Conservation (phyloP, 208 protist species). For the Trypanosoma platydactyli region DNA sequence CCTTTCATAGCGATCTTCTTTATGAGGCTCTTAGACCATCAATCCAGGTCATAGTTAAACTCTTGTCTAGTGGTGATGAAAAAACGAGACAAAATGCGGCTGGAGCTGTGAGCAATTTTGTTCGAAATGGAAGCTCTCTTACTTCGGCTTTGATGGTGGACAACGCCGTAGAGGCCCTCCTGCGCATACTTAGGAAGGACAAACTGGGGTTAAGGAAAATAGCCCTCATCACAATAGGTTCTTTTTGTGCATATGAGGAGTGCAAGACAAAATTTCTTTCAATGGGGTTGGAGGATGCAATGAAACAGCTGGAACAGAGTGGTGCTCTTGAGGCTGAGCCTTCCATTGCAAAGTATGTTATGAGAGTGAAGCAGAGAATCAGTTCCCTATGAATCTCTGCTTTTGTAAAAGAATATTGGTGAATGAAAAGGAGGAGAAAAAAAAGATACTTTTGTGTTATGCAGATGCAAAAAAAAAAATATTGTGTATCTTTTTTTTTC, state of each 20-base stretch:
- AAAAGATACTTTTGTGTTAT: background rate
- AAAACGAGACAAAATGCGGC: slow-evolving; percentile 95
- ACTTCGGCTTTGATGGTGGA: slow-evolving; percentile 54
- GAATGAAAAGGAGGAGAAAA: background rate
- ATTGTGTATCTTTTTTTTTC: slow-evolving; percentile 18
- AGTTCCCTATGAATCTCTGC: slow-evolving; percentile 7
- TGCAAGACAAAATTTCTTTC: slow-evolving; percentile 64
- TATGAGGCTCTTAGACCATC: slow-evolving; percentile 74
- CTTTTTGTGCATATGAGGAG: slow-evolving; percentile 87
- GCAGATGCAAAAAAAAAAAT: slow-evolving; percentile 17
- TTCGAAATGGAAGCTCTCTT: slow-evolving; percentile 88
- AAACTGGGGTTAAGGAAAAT: slow-evolving; percentile 70
- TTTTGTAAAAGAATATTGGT: background rate
- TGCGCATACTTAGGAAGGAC: slow-evolving; percentile 78
- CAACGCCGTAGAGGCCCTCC: slow-evolving; percentile 72
- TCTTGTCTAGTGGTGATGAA: slow-evolving; percentile 81
- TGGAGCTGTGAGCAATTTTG: slow-evolving; percentile 94
- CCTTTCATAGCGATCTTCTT: slow-evolving; percentile 90
- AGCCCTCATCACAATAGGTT: slow-evolving; percentile 87
- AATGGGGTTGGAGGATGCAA: slow-evolving; percentile 50
- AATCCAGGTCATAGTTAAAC: slow-evolving; percentile 77
- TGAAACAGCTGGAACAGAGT: slow-evolving; percentile 57
- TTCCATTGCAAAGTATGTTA: slow-evolving; percentile 77
- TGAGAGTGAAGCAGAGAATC: slow-evolving; percentile 45
- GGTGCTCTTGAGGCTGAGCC: slow-evolving; percentile 38